Base-by-base conservation (phyloP, 805 yeast species). In the Candida pini region DNA sequence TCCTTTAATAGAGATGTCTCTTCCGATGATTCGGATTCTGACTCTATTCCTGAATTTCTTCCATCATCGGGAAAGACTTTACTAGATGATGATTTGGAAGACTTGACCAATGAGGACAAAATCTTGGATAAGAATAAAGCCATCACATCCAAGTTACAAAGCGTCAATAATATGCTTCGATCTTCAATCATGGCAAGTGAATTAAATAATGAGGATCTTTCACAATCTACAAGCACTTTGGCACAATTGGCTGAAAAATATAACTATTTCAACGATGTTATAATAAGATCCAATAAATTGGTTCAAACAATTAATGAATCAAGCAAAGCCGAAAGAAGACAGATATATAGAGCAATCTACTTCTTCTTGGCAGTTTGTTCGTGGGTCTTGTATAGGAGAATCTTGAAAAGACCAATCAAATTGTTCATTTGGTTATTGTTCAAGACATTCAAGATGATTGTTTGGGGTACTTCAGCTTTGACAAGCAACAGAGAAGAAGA, bases 221-320 rank as follows among this genome's bases (percentile, higher is more conserved):
- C 69, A 23, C 65, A 62, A 30, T 76, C 76, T 21, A 58, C 73
- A 0, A 50, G 62, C 19, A 68, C 66, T 25, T 51, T 74, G 36
- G 36, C 53, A 9, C 44, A 50, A 8, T 54, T 73, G 36, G 66
- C 73, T 35, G 62, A 63, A 10, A 63, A 65, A 32, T 64, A 69
- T 44, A 57, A 54, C 14, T 56, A 58, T 30, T 68, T 73, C 48
- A 63, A 61, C 16, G 60, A 57, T 25, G 48, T 73, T 6, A 49
- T 74, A 24, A 45, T 54, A 31, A 64, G 57, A 34, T 68, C 77
- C 1, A 63, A 61, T 30, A 62, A 63, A 17, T 61, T 74, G 26
- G 76, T 74, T 26, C 63, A 61, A 41, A 63, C 68, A 31, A 73
- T 74, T 27, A 76, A 73, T 41, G 70, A 68, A 43, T 70, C 74